A percentile compares a stretch with the other conserved stretches of the same genome.
Evolutionary conservation across 768 basidiomycete genomes (phyloP).

Genomic region (Mycena belliarum): DNA sequence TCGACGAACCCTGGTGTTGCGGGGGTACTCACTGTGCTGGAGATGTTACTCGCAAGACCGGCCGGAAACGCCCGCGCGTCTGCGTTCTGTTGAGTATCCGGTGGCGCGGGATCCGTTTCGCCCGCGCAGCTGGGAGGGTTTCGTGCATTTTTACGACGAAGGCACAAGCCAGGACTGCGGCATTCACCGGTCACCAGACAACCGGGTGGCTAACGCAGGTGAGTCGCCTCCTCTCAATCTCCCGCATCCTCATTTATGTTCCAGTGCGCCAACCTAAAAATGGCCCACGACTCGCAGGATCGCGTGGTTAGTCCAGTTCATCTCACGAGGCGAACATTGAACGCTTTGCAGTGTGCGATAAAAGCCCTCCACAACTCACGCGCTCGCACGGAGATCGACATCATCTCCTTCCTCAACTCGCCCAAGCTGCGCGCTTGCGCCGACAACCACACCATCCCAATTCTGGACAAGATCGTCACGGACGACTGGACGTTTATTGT

Average conservation of each 20-base stretch:
- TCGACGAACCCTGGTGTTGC: too few species aligned
- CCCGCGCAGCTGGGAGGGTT: constrained; percentile 5
- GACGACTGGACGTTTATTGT: too few species aligned
- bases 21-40: neutral
- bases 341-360: constrained; percentile 9
- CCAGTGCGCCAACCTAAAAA: constrained; percentile 18
- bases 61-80: constrained; percentile 2
- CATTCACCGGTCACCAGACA: too few species aligned
- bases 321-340: neutral
- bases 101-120: constrained; percentile 10
- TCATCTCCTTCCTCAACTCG: constrained; percentile 19
- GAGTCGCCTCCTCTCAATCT: neutral
- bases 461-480: too few species aligned
- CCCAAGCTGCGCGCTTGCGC: constrained; percentile 14
- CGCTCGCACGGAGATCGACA: constrained; percentile 10
- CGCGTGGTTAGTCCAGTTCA: constrained; percentile 5
- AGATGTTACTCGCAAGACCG: constrained; percentile 11
- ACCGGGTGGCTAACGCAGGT: too few species aligned
- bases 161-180: neutral
- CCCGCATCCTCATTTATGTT: neutral
- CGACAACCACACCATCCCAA: too few species aligned
- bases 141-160: constrained; percentile 8
- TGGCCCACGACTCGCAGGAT: constrained; percentile 20
- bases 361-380: constrained; percentile 19
- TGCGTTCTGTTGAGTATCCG: neutral